Evolutionary conservation across 495 filamentous ascomycete genomes (phyloP).

Genomic region (Wilcoxina mikolae): DNA sequence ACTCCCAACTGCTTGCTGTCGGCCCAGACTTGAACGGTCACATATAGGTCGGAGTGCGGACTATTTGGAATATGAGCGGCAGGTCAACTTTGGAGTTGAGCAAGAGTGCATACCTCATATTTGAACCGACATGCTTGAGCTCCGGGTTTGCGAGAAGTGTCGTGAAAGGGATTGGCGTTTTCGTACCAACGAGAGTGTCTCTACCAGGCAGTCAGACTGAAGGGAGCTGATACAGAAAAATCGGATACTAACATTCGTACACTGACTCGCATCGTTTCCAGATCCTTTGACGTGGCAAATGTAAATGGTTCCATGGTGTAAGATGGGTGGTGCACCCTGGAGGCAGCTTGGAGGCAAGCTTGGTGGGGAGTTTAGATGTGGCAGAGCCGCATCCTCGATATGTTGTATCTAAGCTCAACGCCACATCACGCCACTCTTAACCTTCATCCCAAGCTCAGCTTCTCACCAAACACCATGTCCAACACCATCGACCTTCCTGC

Average conservation of each 20-base stretch:
- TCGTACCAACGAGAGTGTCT: conserved; percentile 73
- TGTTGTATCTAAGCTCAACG: neutral
- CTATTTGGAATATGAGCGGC: neutral
- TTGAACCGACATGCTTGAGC: conserved; percentile 71
- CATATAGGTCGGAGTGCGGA: conserved; percentile 57
- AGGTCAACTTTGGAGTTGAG: neutral
- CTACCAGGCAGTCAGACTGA: conserved; percentile 33
- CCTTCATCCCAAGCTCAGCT: neutral
- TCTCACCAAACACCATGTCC: neutral
- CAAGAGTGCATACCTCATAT: conserved; percentile 36
- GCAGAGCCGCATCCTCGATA: neutral
- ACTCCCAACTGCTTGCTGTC: conserved; percentile 90
- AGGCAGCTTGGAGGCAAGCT: neutral
- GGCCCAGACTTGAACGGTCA: conserved; percentile 86
- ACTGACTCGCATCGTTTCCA: conserved; percentile 55
- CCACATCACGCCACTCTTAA: neutral
- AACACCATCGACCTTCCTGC: conserved; percentile 4
- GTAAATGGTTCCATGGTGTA: conserved; percentile 75
- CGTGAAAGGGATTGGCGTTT: conserved; percentile 62
- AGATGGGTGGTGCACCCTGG: neutral
- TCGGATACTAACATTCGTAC: conserved; percentile 59
- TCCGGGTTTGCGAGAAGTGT: conserved; percentile 62
- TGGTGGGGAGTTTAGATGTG: neutral
- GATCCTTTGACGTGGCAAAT: conserved; percentile 70
- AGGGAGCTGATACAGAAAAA: conserved; percentile 3